Conservation (phyloP, 106 monocot species). For the Acorus calamus region DNA sequence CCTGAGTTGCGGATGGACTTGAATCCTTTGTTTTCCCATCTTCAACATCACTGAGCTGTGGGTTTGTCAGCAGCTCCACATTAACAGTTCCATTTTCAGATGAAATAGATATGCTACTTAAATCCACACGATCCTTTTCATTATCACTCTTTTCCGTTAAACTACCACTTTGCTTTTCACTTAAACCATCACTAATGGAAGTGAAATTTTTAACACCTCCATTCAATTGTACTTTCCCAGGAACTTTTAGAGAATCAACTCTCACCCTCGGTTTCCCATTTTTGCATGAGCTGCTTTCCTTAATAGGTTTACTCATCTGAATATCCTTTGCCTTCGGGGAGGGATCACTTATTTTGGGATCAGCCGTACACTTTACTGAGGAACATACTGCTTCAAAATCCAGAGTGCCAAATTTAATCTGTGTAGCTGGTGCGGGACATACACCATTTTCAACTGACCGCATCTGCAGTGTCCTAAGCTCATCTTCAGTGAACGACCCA, state of each 20-base stretch:
- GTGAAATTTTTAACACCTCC: slow-evolving; percentile 11
- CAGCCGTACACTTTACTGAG: slow-evolving; percentile 13
- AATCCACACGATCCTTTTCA: slow-evolving; percentile 3
- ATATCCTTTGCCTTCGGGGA: slow-evolving; percentile 7
- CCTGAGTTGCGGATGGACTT: background rate
- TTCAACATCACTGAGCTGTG: slow-evolving; percentile 7
- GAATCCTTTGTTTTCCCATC: slow-evolving; percentile 11
- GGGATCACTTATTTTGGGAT: slow-evolving; percentile 3
- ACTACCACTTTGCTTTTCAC: slow-evolving; percentile 1
- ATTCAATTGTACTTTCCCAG: slow-evolving; percentile 15
- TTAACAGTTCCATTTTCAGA: slow-evolving; percentile 2
- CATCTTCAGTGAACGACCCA: slow-evolving; percentile 85
- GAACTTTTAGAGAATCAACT: slow-evolving; percentile 5
- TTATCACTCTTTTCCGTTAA: too few species aligned
- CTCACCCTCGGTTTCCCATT: slow-evolving; percentile 6
- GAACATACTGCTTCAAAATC: slow-evolving; percentile 30
- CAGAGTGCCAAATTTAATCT: slow-evolving; percentile 75
- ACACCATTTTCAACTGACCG: slow-evolving; percentile 15
- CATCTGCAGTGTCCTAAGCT: slow-evolving; percentile 38
- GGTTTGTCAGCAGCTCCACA: background rate
- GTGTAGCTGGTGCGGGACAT: slow-evolving; percentile 10
- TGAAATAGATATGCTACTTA: background rate
- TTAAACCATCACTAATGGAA: background rate
- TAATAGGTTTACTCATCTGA: background rate
- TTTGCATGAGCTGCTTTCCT: slow-evolving; percentile 3